phyloP scores from a whole-genome alignment of 2,329 filamentous ascomycete species.

The Neonectria ditissima region DNA sequence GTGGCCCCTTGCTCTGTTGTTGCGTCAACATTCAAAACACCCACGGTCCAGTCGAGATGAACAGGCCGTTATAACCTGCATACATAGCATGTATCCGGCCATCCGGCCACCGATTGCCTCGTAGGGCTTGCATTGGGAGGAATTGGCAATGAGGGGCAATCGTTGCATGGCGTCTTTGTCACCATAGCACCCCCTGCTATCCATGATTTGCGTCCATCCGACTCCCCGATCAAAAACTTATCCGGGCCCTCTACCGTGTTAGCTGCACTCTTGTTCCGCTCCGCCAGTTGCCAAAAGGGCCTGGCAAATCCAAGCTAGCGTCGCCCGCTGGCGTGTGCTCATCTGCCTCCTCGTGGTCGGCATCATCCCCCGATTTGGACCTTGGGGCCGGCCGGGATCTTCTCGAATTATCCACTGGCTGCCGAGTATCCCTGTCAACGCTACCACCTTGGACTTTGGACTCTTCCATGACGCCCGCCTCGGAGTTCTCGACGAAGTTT shows the following conservation, averaged over 20 bases:
- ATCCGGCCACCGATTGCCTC: slow-evolving; percentile 25
- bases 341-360: slow-evolving; percentile 33
- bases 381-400: slow-evolving; percentile 33
- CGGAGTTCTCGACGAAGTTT: slow-evolving; percentile 29
- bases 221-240: slow-evolving; percentile 15
- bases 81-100: slow-evolving; percentile 28
- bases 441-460: slow-evolving; percentile 29
- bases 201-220: slow-evolving; percentile 16
- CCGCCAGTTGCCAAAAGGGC: slow-evolving; percentile 11
- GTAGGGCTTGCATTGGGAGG: slow-evolving; percentile 31
- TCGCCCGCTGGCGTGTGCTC: slow-evolving; percentile 39
- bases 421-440: slow-evolving; percentile 33
- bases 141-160: slow-evolving; percentile 19
- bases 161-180: slow-evolving; percentile 27
- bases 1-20: neutral
- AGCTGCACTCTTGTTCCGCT: slow-evolving; percentile 21
- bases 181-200: slow-evolving; percentile 19
- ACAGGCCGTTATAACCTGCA: slow-evolving; percentile 35
- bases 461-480: slow-evolving; percentile 38
- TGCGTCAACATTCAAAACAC: neutral
- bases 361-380: slow-evolving; percentile 39
- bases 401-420: slow-evolving; percentile 32
- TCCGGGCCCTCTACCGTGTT: slow-evolving; percentile 16
- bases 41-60: slow-evolving; percentile 6
- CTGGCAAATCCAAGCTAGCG: slow-evolving; percentile 30